Conservation (phyloP, 495 filamentous ascomycete species). For the Annulohypoxylon moriforme region DNA sequence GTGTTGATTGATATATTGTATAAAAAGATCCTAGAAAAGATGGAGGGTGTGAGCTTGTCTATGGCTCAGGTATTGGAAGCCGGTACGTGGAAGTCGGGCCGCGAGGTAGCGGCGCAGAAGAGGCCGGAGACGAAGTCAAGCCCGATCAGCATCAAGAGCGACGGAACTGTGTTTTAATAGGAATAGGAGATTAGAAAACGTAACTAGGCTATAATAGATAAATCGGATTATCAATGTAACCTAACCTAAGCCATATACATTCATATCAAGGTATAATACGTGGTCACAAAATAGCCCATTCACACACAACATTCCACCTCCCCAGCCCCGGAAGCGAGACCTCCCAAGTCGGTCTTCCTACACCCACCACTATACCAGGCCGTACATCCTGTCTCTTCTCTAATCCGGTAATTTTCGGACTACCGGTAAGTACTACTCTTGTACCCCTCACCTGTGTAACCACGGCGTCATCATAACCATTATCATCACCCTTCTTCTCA, state of each 20-base stretch:
- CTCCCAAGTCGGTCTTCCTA: slow-evolving; percentile 59
- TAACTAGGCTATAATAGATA: not conserved
- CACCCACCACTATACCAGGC: slow-evolving; percentile 49
- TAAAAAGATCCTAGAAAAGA: not conserved
- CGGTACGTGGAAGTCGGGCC: slow-evolving; percentile 93
- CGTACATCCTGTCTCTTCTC: slow-evolving; percentile 36
- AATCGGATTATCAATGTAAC: too few relatives aligned
- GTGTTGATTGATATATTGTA: slow-evolving; percentile 74
- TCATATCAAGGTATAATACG: too few relatives aligned
- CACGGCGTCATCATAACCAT: not conserved
- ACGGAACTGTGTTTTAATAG: slow-evolving; percentile 91
- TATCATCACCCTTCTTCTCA: not conserved
- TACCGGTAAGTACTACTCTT: slow-evolving; percentile 54
- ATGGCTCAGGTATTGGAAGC: slow-evolving; percentile 86
- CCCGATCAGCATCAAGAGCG: slow-evolving; percentile 93
- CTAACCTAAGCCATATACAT: too few relatives aligned
- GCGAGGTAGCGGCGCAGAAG: slow-evolving; percentile 93
- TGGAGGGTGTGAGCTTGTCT: slow-evolving; percentile 72
- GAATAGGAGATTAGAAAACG: too few relatives aligned
- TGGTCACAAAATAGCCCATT: slow-evolving; percentile 54
- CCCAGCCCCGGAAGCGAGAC: slow-evolving; percentile 49
- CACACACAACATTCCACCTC: slow-evolving; percentile 58
- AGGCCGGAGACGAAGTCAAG: slow-evolving; percentile 95
- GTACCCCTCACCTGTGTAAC: not conserved
- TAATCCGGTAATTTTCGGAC: slow-evolving; percentile 48